Evolutionary conservation across 306 rosid species (phyloP), one percentile per base, ranked within the genome.

Genomic region (Leucaena leucocephala): DNA sequence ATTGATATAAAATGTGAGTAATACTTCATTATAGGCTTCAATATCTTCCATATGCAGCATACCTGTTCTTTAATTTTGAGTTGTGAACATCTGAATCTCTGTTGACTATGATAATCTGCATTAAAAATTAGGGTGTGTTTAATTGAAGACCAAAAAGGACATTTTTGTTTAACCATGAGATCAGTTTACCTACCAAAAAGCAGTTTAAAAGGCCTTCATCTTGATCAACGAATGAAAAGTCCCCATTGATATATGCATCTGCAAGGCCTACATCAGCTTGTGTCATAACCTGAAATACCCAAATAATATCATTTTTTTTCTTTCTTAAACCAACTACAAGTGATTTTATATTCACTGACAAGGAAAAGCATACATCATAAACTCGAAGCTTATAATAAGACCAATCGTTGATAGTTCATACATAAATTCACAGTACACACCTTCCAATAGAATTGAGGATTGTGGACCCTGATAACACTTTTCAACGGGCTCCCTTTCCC

Each of bases 191-290:
- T 80, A 94, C 97, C 97, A 81, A 46, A 52, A 92, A 77, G 61
- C 91, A 77, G 67, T 87, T 86, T 45, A 92, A 80, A 68, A 94
- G 95, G 68, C 97, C 98, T 73, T 82, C 84, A 67, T 92, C 85
- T 76, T 94, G 87, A 75, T 92, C 97, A 54, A 80, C 91, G 78
- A 94, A 91, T 54, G 93, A 88, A 72, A 90, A 87, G 76, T 92
- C 93, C 17, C 89, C 97, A 19, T 91, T 84, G 50, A 92, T 89
- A 78, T 89, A 94, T 64, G 98, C 96, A 84, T 92, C 97, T 17
- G 97, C 98, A 39, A 94, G 89, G 90, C 97, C 98, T 87, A 94
- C 87, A 84, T 94, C 98, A 43, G 98, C 97, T 70, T 77, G 97
- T 35, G 98, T 88, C 90, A 87, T 90, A 61, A 92, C 85, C 98